Evolutionary conservation across 2,329 filamentous ascomycete species (phyloP).

Genomic region (Xylariaceae sp.): DNA sequence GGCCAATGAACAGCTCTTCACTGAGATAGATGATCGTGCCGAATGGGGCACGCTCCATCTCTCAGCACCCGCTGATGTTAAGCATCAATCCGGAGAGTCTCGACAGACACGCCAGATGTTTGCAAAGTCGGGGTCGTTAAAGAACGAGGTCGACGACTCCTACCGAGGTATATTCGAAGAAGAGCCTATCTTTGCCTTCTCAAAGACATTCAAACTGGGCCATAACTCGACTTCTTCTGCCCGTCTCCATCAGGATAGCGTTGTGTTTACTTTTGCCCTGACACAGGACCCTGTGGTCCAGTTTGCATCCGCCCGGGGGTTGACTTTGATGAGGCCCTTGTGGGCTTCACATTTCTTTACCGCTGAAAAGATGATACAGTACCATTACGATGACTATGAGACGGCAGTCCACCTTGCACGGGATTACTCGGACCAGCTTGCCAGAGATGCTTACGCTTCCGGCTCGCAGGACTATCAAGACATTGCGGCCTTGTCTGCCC

Average conservation of each 20-base stretch:
- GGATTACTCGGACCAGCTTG: conserved; percentile 77
- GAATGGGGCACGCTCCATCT: conserved; percentile 88
- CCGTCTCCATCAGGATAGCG: conserved; percentile 53
- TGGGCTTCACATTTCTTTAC: conserved; percentile 78
- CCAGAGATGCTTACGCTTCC: conserved; percentile 73
- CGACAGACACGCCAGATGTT: conserved; percentile 71
- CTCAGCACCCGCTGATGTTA: conserved; percentile 70
- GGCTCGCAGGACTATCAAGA: conserved; percentile 78
- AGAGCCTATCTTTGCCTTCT: conserved; percentile 83
- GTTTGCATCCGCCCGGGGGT: conserved; percentile 75
- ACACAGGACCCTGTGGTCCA: conserved; percentile 82
- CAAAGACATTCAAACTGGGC: conserved; percentile 65
- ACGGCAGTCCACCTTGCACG: conserved; percentile 67
- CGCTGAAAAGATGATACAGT: conserved; percentile 69
- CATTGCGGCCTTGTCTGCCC: conserved; percentile 77
- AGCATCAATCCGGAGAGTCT: conserved; percentile 76
- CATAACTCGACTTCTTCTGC: conserved; percentile 43
- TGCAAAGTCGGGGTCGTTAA: conserved; percentile 68
- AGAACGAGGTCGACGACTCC: conserved; percentile 69
- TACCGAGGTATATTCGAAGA: conserved; percentile 77
- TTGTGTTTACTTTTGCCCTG: conserved; percentile 78
- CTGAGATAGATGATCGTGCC: conserved; percentile 74
- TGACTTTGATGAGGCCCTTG: conserved; percentile 79
- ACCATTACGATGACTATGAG: conserved; percentile 77
- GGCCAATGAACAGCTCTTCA: conserved; percentile 70